Evolutionary conservation across 148 eudicot species (phyloP).

Genomic region (Camellia japonica): DNA sequence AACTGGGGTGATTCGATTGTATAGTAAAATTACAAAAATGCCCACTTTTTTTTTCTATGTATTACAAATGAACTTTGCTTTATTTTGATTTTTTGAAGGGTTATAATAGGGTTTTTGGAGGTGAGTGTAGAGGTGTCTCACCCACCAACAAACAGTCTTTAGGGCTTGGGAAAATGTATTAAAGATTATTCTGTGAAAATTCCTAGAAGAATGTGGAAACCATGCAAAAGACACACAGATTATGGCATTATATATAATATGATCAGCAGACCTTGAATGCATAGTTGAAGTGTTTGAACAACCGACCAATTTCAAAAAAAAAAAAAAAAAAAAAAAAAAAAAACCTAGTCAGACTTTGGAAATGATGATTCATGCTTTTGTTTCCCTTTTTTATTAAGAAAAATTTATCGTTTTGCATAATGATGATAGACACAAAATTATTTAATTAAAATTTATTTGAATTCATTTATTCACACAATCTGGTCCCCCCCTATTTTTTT

Average conservation of each 20-base stretch:
- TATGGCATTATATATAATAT: background rate
- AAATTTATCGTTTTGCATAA: too few species aligned
- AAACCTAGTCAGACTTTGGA: background rate
- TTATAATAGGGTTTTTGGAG: background rate
- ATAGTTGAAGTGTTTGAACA: background rate
- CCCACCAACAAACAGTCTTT: constrained; percentile 12
- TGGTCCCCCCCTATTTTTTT: too few species aligned
- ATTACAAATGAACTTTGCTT: background rate
- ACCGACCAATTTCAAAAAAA: background rate
- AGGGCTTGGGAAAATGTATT: background rate
- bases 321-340: background rate
- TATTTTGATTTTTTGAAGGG: background rate
- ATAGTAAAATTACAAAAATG: background rate
- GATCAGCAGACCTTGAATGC: background rate
- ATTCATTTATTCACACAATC: too few species aligned
- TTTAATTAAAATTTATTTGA: too few species aligned
- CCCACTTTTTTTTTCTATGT: background rate
- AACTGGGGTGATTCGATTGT: background rate
- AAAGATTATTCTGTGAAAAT: background rate
- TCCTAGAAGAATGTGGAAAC: constrained; percentile 15
- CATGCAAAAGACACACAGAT: background rate
- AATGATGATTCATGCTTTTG: background rate
- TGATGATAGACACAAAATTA: too few species aligned
- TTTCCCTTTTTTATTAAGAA: background rate
- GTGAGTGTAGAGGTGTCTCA: background rate